Evolutionary conservation across 805 yeast species (phyloP), one percentile per base, ranked within the genome.

Genomic region (Suhomyces sp.): DNA sequence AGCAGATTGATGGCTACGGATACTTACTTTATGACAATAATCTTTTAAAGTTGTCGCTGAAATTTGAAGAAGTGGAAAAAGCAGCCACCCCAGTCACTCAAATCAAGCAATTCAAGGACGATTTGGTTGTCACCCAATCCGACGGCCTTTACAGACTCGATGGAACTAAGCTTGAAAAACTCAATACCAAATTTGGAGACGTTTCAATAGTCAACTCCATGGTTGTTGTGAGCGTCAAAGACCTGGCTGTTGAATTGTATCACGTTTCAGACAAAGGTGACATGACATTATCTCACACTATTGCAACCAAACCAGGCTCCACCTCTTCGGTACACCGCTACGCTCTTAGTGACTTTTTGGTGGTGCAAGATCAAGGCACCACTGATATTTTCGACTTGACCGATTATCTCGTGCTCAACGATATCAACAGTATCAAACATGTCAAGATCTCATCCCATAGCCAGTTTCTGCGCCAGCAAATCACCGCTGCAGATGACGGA

Each of bases 311-410:
- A 6, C 12, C 23, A 9, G 29, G 22, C 13, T n/a, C 40, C 5
- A 38, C 35, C 17, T 38, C 17, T 19, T 48, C 41, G 9, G 35
- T 51, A 44, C 35, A 38, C 26, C 46, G 44, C 9, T 49, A 44
- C 23, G 54, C 50, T 4, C 53, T 57, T 33, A 51, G 57, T 35
- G 55, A 54, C 17, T 54, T 50, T 46, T 49, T 56, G 45, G 27
- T 54, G 15, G 48, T 57, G 10, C 23, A 52, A 8, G 46, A 40
- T n/a, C 40, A 24, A 6, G 40, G 33, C 29, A 6, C 41, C 3
- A 24, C 23, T 31, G 48, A 49, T 9, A 51, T 62, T 9, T 60
- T 47, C 26, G 67, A 64, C 50, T 56, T 65, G 47, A 65, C 68
- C 8, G 69, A 65, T 57, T 63, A 54, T 33, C 57, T 62, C 38